Evolutionary conservation across 805 yeast genomes (phyloP).

Genomic region (Cephaloascus albidus): DNA sequence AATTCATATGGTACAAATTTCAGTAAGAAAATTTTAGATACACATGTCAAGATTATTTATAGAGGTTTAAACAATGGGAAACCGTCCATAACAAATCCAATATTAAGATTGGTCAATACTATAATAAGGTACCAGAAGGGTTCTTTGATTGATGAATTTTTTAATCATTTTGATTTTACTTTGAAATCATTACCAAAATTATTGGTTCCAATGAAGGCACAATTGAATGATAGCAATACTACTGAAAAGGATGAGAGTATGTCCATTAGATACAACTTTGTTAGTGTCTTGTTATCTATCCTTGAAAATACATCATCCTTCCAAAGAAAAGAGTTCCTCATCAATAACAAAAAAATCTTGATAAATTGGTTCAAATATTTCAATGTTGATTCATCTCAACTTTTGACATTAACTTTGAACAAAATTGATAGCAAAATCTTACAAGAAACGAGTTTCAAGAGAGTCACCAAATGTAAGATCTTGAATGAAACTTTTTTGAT

Average conservation of each 20-base stretch:
- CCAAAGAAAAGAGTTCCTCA: conserved; percentile 55
- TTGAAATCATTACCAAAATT: conserved; percentile 53
- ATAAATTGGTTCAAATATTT: conserved; percentile 61
- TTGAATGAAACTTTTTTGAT: conserved; percentile 69
- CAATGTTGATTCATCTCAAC: conserved; percentile 39
- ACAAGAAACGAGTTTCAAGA: conserved; percentile 50
- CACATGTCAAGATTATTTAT: conserved; percentile 55
- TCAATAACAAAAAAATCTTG: conserved; percentile 47
- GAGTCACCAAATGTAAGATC: conserved; percentile 62
- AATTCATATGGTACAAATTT: conserved; percentile 19
- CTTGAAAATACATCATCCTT: conserved; percentile 39
- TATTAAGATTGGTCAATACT: conserved; percentile 44
- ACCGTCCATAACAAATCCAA: conserved; percentile 52
- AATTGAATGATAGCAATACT: conserved; percentile 24
- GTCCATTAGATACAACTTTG: conserved; percentile 50
- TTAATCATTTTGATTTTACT: conserved; percentile 60
- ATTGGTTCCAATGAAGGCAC: conserved; percentile 41
- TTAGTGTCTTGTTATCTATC: conserved; percentile 52
- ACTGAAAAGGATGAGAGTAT: conserved; percentile 20
- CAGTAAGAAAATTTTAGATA: conserved; percentile 43
- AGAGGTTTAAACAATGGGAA: conserved; percentile 53
- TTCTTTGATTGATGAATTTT: conserved; percentile 42
- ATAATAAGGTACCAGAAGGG: conserved; percentile 42
- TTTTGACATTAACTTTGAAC: conserved; percentile 29
- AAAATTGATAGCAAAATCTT: conserved; percentile 44